Base-by-base conservation (phyloP, 306 rosid species). In the Sicyos baderoa region DNA sequence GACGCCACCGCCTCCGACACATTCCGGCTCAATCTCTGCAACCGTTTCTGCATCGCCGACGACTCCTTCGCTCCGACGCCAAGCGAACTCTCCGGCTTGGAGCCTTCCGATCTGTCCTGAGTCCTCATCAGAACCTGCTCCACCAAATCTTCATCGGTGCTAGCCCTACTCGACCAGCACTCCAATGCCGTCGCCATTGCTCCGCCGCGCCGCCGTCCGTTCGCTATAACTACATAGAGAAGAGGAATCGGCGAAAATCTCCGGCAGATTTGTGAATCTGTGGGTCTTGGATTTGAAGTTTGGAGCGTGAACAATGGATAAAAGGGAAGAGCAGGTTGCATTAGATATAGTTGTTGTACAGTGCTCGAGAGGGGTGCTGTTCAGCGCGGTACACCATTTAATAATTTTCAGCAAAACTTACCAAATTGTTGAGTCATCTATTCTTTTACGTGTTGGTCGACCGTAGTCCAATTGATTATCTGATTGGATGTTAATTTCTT, bases 161-260 rank as follows among this genome's bases (percentile, higher is more conserved):
- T 75, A 71, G 84, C 80, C 44, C 95, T 84, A 74, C 88, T 79
- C 14, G 96, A 91, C 97, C 97, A 91, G 81, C 97, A 91, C 78
- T 91, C 97, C 78, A 91, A 49, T 5, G 96, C 95, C 0, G 95
- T 87, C 3, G 96, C 94, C 97, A 89, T 89, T 62, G 80, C 76
- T 69, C 64, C 64, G 35, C 55, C 55, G 21, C 3, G 13, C 22
- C 44, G 16, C 11, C 27, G 21, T 27, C 19, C 13, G 21, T 15
- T 32, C 13, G 7, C 45, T 59, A 3, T 13, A 45, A 23, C 56
- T 67, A 23, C 72, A 67, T 65, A 35, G 11, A 40, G 68, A 12
- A 40, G 9, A 35, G 68, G 17, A 61, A 62, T 0, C 53, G 35
- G 8, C 13, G 1, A 9, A 63, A 44, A 42, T 37, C 14, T 64